Evolutionary conservation across 192 early-diverging fungal species (phyloP), one percentile per base, ranked within the genome.

Genomic region (Entophlyctis helioformis): DNA sequence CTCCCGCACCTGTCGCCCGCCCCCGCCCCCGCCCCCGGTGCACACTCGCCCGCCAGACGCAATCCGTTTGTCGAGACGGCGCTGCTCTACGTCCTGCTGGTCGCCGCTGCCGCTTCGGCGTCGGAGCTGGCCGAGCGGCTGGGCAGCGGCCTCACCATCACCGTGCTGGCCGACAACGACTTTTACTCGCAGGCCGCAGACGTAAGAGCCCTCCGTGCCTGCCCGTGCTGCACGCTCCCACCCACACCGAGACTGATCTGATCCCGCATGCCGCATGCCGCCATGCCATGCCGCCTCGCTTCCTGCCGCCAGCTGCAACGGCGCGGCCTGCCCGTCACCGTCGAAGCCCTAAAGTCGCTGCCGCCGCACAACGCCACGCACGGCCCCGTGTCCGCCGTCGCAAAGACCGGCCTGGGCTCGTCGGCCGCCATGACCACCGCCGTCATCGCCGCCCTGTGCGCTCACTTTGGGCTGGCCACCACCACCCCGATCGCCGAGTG

Each of bases 391-490:
- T 25, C 42, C n/a, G 21, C 63, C 12, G 96, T 98, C 10, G 73
- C 87, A 61, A 98, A 98, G 63, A 98, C 96, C 7, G 96, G 96
- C 12, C 72, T 98, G 6, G 96, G 96, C 18, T 91, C 87, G 18
- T 93, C 89, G 20, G 96, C 96, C n/a, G 85, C 93, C 12, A 69
- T 98, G 76, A 89, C 87, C 43, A 90, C 96, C 1, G 91, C 91
- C 1, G 67, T 98, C 2, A 85, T 91, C 11, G 78, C 75, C 0
- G 76, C 82, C 8, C 36, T 98, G 1, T 70, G 91, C 36, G 49
- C 67, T 27, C 84, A 92, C 59, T 87, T 93, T 59, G 56, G 67
- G 9, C 69, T 72, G 0, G 54, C 75, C 20, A 7, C 41, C 12
- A 35, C 58, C 41, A 42, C 39, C 11, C 12, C n/a, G 15, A 13